Base-by-base conservation (phyloP, 805 yeast species). In the Sungouiella blattae region DNA sequence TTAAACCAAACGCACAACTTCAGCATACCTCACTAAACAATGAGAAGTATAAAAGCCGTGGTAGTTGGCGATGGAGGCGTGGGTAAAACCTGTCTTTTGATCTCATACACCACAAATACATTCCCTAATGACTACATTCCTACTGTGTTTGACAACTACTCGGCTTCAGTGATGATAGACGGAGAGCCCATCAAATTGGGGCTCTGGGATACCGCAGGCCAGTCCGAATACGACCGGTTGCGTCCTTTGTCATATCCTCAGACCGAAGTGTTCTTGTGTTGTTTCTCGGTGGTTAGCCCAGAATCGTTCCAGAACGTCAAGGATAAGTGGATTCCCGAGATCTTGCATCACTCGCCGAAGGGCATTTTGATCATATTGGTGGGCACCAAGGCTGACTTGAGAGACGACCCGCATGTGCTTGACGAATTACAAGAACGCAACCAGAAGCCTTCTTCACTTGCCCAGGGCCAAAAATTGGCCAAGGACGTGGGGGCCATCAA, bases 41-140 rank as follows among this genome's bases (percentile, higher is more conserved):
- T 86, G 94, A 82, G 87, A 70, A 79, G 87, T 44, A 83, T 88
- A 52, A 88, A 88, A 60, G 87, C 95, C 52, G 96, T 88, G 26
- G 94, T 88, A 35, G 89, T 88, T 26, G 96, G 96, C 47, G 96
- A 88, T 56, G 96, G 91, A 62, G 95, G 95, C 36, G 96, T 88
- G 29, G 97, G 97, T 63, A 88, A 87, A 58, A 88, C 96, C 3
- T 87, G 95, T 55, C 69, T 87, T 39, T 73, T 88, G 43, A 87
- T 88, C 44, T 80, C 91, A 16, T 88, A 88, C 64, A 88, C 96
- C 18, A 86, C 95, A 35, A 88, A 87, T 58, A 85, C 94, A 21
- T 88, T 88, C 60, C 96, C 96, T 5, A 86, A 84, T 49, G 96
- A 88, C 53, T 88, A 88, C 59, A 83, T 88, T 39, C 97, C 97